Evolutionary conservation across 2,329 filamentous ascomycete genomes (phyloP), one percentile per base, ranked within the genome.

Genomic region (Claviceps digitariae): DNA sequence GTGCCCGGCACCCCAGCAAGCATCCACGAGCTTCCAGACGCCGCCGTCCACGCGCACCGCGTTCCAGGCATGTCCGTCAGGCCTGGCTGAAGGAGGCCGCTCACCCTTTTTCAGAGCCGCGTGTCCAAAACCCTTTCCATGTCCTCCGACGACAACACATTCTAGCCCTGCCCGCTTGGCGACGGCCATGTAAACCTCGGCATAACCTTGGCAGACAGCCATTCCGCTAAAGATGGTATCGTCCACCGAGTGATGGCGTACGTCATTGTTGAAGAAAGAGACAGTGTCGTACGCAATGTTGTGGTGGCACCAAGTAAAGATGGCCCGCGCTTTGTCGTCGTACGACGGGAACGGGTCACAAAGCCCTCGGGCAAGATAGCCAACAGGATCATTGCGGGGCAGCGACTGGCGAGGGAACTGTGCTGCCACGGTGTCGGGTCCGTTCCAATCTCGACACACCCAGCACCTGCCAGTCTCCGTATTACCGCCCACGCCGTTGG

Each of bases 291-390:
- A 98, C 48, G 76, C 77, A 54, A 98, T 83, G 61, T 97, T 97
- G 68, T 97, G 84, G 68, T 97, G 91, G 43, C 90, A 82, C 93
- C 93, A 98, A 1, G 87, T 88, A 65, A 97, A 97, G 55, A 98
- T 87, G 2, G 83, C 89, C 29, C 93, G 79, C 2, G 93, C 91
- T 71, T 96, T 96, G 67, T 97, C 91, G 0, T 91, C 95, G 1
- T 74, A 71, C 0, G 88, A 95, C 1, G 81, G 70, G 63, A 97
- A 96, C 0, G 86, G 85, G 4, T 77, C 74, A 54, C 89, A 95
- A 21, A 97, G 78, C 51, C 86, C 80, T 51, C 80, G 77, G 0
- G 90, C 90, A 25, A 98, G 76, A 71, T 87, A 87, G 21, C 77
- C 80, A 3, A 93, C 73, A 0, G 85, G 82, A 46, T 81, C 76